Evolutionary conservation across 495 filamentous ascomycete species (phyloP).

Genomic region (Podospora bellae-mahoneyi): DNA sequence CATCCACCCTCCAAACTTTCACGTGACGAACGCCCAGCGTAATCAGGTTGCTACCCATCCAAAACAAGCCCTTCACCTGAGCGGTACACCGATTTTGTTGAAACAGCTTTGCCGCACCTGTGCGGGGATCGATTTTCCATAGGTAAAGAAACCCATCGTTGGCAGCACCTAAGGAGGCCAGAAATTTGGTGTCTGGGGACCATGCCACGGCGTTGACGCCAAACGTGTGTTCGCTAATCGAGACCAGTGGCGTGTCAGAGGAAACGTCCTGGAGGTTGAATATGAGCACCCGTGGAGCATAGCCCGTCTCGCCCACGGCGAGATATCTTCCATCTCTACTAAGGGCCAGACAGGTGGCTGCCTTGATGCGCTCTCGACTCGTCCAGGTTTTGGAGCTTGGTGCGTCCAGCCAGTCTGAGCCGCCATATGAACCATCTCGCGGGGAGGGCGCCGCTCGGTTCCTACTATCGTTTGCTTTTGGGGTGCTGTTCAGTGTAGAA

Average conservation of each 20-base stretch:
- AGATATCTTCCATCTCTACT: slow-evolving; percentile 86
- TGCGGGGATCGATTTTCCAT: slow-evolving; percentile 79
- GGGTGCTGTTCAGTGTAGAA: slow-evolving; percentile 58
- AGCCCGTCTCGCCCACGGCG: slow-evolving; percentile 94
- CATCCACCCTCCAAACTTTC: slow-evolving; percentile 87
- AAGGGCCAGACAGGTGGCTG: slow-evolving; percentile 90
- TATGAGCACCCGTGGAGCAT: slow-evolving; percentile 84
- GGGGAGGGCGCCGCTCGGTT: slow-evolving; percentile 53
- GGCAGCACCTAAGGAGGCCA: slow-evolving; percentile 80
- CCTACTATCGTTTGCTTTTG: slow-evolving; percentile 60
- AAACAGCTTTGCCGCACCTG: slow-evolving; percentile 79
- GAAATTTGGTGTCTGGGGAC: slow-evolving; percentile 78
- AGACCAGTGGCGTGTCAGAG: slow-evolving; percentile 77
- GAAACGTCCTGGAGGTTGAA: slow-evolving; percentile 78
- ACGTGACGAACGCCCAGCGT: slow-evolving; percentile 85
- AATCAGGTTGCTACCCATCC: slow-evolving; percentile 64
- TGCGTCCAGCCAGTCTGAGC: slow-evolving; percentile 55
- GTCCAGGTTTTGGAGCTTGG: slow-evolving; percentile 68
- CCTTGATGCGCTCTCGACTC: slow-evolving; percentile 84
- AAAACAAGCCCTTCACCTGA: slow-evolving; percentile 75
- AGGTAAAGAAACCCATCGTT: slow-evolving; percentile 95
- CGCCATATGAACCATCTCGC: slow-evolving; percentile 52
- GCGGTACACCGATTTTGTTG: slow-evolving; percentile 94
- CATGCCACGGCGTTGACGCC: slow-evolving; percentile 87
- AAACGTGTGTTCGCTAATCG: slow-evolving; percentile 83